A percentile compares a stretch with the other conserved stretches of the same genome.
These are phyloP conservation scores for Mycena vulgaris DNA, from an alignment of 768 basidiomycete species.

Conservation along the genomic window DNA sequence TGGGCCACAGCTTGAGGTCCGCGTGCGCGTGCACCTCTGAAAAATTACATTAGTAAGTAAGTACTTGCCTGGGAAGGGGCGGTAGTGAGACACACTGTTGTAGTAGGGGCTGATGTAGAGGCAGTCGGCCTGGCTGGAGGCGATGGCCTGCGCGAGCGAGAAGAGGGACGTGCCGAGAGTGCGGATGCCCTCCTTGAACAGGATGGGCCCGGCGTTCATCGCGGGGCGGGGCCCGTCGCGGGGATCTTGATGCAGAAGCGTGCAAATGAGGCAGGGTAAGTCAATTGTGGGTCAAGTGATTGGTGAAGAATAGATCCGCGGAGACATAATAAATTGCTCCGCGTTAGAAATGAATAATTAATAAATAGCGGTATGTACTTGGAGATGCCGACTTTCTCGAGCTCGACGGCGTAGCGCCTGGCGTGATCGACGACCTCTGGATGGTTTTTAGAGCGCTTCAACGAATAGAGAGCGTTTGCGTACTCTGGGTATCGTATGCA, in stretches of 20 bases:
- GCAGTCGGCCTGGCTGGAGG: conserved; percentile 61
- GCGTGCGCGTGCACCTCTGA: conserved; percentile 55
- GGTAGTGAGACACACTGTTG: conserved; percentile 51
- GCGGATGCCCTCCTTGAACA: conserved; percentile 58
- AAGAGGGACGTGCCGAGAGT: conserved; percentile 66
- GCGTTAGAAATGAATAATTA: too few species aligned
- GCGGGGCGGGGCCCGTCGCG: conserved; percentile 60
- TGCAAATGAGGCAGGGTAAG: not conserved
- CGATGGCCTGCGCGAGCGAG: conserved; percentile 61
- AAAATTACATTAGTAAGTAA: too few species aligned
- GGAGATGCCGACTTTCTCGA: conserved; percentile 52
- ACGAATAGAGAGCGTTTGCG: not conserved
- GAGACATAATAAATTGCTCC: not conserved
- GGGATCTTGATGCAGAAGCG: conserved; percentile 66
- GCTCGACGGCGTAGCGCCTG: conserved; percentile 47
- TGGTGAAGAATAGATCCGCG: not conserved
- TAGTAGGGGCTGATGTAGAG: conserved; percentile 64
- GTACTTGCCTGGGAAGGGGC: too few species aligned
- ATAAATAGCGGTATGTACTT: conserved; percentile 33
- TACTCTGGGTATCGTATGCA: conserved; percentile 53
- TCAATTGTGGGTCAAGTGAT: too few species aligned
- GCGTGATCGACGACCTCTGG: conserved; percentile 53
- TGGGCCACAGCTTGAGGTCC: conserved; percentile 49
- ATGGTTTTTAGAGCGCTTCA: not conserved
- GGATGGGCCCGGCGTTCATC: conserved; percentile 56